Evolutionary conservation across 1,284 basidiomycete species (phyloP), one percentile per base, ranked within the genome.

Genomic region (Chalciporus sp.): DNA sequence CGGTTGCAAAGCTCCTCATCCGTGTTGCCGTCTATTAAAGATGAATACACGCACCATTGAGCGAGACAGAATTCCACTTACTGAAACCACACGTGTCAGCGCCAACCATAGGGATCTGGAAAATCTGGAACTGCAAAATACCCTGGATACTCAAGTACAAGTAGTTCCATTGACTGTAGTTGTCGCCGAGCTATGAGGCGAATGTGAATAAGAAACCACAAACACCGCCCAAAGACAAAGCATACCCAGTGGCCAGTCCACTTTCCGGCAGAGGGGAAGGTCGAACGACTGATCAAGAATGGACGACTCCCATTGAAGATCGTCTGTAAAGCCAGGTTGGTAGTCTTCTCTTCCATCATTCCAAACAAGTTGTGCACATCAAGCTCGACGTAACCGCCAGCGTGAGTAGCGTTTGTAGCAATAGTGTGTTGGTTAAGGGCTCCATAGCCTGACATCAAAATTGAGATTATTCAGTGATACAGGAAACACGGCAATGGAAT

Each of bases 1-100:
- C 90, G 80, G 56, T 85, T 87, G 68, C 89, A 90, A 8, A 94
- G 77, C 66, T 91, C 88, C 67, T 94, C 92, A 61, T 90, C 82
- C 0, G 86, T 85, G 68, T 93, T 91, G 0, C 76, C 81, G 57
- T 78, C 83, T 83, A 58, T 58, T 47, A 29, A 11, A 26, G 8
- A 28, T 44, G 51, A 53, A 42, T 58, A 56, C 26, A 52, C 37
- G 45, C 28, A 29, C 8, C 51, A 47, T 48, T 44, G 42, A 28
- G 39, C 37, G 27, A 49, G 51, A 40, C 20, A 28, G 26, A 16
- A 71, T 7, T 31, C 31, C 12, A 16, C 79, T 55, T 58, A 82
- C 80, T 75, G 72, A 86, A 86, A 14, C 83, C 85, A 65, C 85
- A 89, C 1, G 82, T 82, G 58, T 91, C 89, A 1, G 88, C 84